Conservation (phyloP, 1,284 basidiomycete genomes). For the Tylopilus sp. region DNA sequence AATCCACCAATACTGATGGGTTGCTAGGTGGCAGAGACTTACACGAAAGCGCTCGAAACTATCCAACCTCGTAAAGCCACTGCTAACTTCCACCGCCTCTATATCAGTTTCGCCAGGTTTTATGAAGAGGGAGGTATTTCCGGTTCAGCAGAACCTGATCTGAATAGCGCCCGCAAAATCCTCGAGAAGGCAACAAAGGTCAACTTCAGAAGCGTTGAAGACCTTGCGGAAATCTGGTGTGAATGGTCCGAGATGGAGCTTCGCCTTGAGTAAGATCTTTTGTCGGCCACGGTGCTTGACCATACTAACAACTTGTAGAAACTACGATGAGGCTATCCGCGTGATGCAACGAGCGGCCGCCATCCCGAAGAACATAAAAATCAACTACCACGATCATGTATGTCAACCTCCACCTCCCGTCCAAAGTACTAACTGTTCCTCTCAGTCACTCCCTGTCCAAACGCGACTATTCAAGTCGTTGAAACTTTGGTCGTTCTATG, state of each 20-base stretch:
- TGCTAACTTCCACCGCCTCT: conserved; percentile 87
- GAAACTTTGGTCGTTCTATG: conserved; percentile 98
- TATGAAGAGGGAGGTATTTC: conserved; percentile 93
- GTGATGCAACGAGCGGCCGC: conserved; percentile 96
- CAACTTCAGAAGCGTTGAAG: conserved; percentile 94
- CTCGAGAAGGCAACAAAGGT: conserved; percentile 90
- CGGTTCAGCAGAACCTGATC: conserved; percentile 74
- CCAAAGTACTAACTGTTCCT: conserved; percentile 14
- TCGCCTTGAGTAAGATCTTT: conserved; percentile 78
- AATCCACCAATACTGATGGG: conserved; percentile 4
- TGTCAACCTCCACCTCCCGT: conserved; percentile 27
- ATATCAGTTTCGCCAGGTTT: conserved; percentile 95
- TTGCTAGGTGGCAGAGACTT: conserved; percentile 85
- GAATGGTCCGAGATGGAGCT: conserved; percentile 99
- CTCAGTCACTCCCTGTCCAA: conserved; percentile 79
- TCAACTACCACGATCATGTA: conserved; percentile 96
- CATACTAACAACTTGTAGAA: conserved; percentile 47
- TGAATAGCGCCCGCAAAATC: conserved; percentile 86
- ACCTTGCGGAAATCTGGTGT: conserved; percentile 98
- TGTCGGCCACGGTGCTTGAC: conserved; percentile 1
- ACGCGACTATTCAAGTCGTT: conserved; percentile 93
- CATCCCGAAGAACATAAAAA: conserved; percentile 84
- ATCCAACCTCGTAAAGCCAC: conserved; percentile 90
- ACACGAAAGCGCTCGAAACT: conserved; percentile 85
- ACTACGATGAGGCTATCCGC: conserved; percentile 92